Evolutionary conservation across 768 basidiomycete species (phyloP).

Genomic region (Exsudoporus frostii): DNA sequence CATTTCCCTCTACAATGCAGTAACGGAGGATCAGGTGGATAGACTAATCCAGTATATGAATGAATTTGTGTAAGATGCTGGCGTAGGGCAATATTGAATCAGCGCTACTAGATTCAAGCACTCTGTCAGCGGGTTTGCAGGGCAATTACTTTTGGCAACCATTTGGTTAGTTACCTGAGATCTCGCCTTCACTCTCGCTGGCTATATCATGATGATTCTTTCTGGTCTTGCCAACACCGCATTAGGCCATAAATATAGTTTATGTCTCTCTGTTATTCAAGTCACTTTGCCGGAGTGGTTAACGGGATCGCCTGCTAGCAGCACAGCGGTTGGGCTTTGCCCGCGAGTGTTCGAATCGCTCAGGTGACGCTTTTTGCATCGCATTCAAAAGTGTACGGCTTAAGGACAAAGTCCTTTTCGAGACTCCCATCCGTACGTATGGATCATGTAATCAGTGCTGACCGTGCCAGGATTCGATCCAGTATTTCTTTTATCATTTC

Average conservation of each 20-base stretch:
- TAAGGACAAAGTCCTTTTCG: not conserved
- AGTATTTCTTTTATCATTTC: not conserved
- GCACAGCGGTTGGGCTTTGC: conserved; percentile 57
- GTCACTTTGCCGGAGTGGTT: conserved; percentile 97
- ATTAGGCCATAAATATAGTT: not conserved
- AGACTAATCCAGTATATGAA: conserved; percentile 56
- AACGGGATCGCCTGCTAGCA: conserved; percentile 78
- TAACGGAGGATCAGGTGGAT: conserved; percentile 73
- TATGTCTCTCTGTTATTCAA: not conserved
- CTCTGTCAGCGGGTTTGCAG: no score
- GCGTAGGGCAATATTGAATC: not conserved
- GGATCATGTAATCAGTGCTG: not conserved
- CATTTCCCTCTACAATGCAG: conserved; percentile 85
- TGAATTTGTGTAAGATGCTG: conserved; percentile 40
- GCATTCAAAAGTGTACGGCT: no score
- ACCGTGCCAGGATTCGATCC: not conserved
- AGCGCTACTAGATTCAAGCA: not conserved
- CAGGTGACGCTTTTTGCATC: conserved; percentile 48
- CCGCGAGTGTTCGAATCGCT: conserved; percentile 62
- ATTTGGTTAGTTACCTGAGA: no score
- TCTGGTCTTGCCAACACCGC: not conserved
- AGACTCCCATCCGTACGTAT: no score
- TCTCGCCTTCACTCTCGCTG: no score
- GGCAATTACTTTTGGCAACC: no score
- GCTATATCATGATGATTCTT: not conserved